Evolutionary conservation across 305 asterid genomes (phyloP).

Genomic region (Petunia hybrid): DNA sequence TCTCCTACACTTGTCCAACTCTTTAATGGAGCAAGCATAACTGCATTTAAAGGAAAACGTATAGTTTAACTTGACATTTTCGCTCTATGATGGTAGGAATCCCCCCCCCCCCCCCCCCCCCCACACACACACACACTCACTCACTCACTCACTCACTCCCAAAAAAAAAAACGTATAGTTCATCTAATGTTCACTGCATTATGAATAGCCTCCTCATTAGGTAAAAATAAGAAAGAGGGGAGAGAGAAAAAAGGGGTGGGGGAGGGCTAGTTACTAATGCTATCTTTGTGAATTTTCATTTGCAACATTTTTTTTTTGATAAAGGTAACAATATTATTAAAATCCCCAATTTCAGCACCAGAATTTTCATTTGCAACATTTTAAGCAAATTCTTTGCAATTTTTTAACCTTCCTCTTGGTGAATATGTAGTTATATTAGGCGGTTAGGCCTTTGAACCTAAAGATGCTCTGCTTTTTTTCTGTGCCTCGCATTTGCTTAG

Average conservation of each 20-base stretch:
- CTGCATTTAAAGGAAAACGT: neutral
- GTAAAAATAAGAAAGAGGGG: neutral
- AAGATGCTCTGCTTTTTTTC: neutral
- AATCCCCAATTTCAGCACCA: too few relatives aligned
- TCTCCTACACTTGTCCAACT: slow-evolving; percentile 21
- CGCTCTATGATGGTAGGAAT: neutral
- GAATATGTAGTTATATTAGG: neutral
- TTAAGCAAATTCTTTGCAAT: neutral
- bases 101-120: neutral
- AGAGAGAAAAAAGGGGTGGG: neutral
- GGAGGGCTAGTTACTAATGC: neutral
- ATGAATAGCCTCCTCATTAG: neutral
- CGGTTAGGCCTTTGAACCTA: too few relatives aligned
- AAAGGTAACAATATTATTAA: too few relatives aligned
- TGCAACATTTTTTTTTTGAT: neutral
- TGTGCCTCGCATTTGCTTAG: neutral
- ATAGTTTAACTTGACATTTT: slow-evolving; percentile 14
- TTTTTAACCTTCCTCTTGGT: neutral
- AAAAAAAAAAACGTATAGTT: neutral
- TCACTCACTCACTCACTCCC: neutral
- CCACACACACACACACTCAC: neutral
- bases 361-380: neutral
- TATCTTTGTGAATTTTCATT: slow-evolving; percentile 16
- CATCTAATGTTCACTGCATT: slow-evolving; percentile 2
- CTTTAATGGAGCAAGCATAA: neutral